Evolutionary conservation across 2,329 filamentous ascomycete genomes (phyloP), one percentile per base, ranked within the genome.

Genomic region (Apiospora pterosperma): DNA sequence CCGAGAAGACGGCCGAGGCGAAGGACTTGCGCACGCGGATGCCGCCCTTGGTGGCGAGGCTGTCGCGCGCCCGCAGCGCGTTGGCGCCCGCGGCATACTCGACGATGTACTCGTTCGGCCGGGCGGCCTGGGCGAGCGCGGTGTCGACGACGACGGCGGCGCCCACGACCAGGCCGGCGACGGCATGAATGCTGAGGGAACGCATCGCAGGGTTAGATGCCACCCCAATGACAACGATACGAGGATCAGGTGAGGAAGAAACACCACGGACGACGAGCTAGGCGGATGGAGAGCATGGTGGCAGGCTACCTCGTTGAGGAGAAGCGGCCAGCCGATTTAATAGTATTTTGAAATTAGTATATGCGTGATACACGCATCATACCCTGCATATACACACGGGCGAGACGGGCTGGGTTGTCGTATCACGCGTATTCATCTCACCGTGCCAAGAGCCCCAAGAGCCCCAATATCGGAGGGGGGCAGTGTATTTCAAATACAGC

Each of bases 1-100:
- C 73, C 8, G 69, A 70, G 64, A 75, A 75, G 41, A 75, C 65
- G 16, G 66, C 64, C 34, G 67, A 73, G 31, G 72, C 61, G 64
- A 73, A 75, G 48, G 68, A 68, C 61, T 71, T 73, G 16, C 72
- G 69, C 59, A 73, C 67, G 41, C 63, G 55, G 25, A 68, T 64
- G 38, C 63, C 63, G 34, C 23, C 58, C 34, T 59, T 39, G 58
- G 11, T 39, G 58, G 58, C 48, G 48, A 55, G 48, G 28, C 48
- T 34, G 48, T 55, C 48, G 5, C 48, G 48, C 3, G 48, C 48
- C 48, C 16, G 48, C 28, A 55, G 16, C 7, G 48, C 48, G 5
- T 55, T 34, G 48, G 25, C 5, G 42, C 42, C 28, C 25, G 48
- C 28, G 28, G 48, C 25, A 19, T 55, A 55, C 48, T 55, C 48